phyloP scores from a whole-genome alignment of 371 early-diverging fungal species.

The Dichotomocladium elegans region DNA sequence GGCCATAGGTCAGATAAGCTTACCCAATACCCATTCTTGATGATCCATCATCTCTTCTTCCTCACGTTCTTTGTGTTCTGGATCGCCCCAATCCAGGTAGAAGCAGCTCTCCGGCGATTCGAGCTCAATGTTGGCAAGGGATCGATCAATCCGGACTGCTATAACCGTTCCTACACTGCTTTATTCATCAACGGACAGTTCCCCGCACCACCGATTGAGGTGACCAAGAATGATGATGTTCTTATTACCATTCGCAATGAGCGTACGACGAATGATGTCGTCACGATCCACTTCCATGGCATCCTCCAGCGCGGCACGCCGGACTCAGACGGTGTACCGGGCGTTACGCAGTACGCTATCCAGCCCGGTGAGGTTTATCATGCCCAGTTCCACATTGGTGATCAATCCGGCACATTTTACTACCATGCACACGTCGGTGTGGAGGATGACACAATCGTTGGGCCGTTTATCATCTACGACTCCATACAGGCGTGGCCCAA shows the following conservation, averaged over 20 bases:
- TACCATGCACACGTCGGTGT: slow-evolving; percentile 48
- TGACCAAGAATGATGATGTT: slow-evolving; percentile 34
- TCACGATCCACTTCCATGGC: slow-evolving; percentile 43
- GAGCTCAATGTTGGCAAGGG: slow-evolving; percentile 11
- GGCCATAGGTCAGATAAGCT: too few relatives aligned
- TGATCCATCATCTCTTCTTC: too few relatives aligned
- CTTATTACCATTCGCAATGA: slow-evolving; percentile 34
- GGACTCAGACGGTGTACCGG: slow-evolving; percentile 55
- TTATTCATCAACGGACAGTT: slow-evolving; percentile 39
- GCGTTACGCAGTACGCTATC: slow-evolving; percentile 54
- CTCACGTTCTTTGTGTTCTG: too few relatives aligned
- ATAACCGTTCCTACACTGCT: slow-evolving; percentile 4
- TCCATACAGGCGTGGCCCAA: slow-evolving; percentile 15
- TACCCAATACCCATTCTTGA: too few relatives aligned
- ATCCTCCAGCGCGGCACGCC: slow-evolving; percentile 31
- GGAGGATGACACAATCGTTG: slow-evolving; percentile 43
- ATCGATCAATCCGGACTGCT: slow-evolving; percentile 22
- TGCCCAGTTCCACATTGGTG: slow-evolving; percentile 37
- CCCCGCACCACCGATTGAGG: slow-evolving; percentile 46
- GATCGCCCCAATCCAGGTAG: too few relatives aligned
- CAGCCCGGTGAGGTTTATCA: slow-evolving; percentile 41
- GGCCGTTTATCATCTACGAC: slow-evolving; percentile 44
- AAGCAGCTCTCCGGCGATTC: too few relatives aligned
- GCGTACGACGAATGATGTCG: slow-evolving; percentile 1
- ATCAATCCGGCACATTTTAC: slow-evolving; percentile 51